Conservation (phyloP, 805 yeast genomes). For the Ogataea corticis region DNA sequence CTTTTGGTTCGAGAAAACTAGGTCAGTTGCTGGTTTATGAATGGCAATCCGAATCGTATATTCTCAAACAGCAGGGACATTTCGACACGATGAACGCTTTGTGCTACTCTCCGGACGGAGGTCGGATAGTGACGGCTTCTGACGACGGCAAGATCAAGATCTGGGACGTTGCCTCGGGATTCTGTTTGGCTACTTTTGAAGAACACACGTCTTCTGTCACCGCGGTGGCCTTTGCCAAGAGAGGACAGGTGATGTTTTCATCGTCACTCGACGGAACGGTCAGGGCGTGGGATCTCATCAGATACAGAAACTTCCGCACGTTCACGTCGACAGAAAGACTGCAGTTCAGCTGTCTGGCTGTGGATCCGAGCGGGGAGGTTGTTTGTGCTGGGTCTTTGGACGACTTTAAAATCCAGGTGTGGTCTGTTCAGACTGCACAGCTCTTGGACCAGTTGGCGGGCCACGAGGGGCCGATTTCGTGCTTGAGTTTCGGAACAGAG, state of each 20-base stretch:
- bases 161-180: slow-evolving; percentile 94
- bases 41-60: slow-evolving; percentile 97
- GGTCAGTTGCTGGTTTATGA: slow-evolving; percentile 97
- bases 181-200: slow-evolving; percentile 86
- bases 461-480: slow-evolving; percentile 93
- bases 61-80: slow-evolving; percentile 95
- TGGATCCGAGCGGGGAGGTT: slow-evolving; percentile 96
- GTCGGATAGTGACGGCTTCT: slow-evolving; percentile 86
- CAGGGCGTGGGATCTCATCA: slow-evolving; percentile 92
- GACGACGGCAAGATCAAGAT: slow-evolving; percentile 97
- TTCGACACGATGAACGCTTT: slow-evolving; percentile 85
- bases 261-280: slow-evolving; percentile 95
- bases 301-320: slow-evolving; percentile 92
- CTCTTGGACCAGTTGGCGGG: slow-evolving; percentile 85
- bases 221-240: slow-evolving; percentile 80
- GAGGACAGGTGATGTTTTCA: slow-evolving; percentile 88
- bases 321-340: slow-evolving; percentile 88
- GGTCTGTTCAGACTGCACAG: slow-evolving; percentile 97
- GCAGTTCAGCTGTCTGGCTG: slow-evolving; percentile 86
- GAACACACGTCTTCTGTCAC: slow-evolving; percentile 92
- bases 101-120: slow-evolving; percentile 92
- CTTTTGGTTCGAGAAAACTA: slow-evolving; percentile 84
- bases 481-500: slow-evolving; percentile 81
- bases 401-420: slow-evolving; percentile 85
- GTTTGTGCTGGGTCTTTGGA: slow-evolving; percentile 94